Evolutionary conservation across 2,329 filamentous ascomycete species (phyloP).

Genomic region (Aspergillus sp.): DNA sequence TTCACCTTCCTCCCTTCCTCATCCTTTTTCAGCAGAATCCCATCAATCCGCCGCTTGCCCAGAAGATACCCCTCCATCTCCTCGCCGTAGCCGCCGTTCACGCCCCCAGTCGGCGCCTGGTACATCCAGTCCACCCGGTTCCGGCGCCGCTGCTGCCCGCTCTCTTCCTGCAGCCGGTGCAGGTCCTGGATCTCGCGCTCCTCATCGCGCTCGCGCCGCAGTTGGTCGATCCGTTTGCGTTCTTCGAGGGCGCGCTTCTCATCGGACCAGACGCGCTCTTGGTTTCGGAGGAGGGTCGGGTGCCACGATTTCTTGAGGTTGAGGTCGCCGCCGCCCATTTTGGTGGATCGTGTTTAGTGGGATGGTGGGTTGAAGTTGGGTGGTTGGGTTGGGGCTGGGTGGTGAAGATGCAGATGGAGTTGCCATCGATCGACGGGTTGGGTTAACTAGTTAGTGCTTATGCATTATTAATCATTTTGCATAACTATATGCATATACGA

Average conservation of each 20-base stretch:
- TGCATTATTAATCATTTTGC: too few relatives aligned
- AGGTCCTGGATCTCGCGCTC: conserved; percentile 89
- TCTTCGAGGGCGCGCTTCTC: conserved; percentile 89
- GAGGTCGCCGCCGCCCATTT: conserved; percentile 88
- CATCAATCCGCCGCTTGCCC: conserved; percentile 86
- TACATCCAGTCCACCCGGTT: conserved; percentile 99
- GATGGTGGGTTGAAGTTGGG: not conserved
- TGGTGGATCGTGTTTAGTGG: conserved; percentile 31
- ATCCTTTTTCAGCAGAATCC: conserved; percentile 64
- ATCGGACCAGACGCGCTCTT: conserved; percentile 80
- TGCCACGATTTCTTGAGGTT: conserved; percentile 95
- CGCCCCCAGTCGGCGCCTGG: conserved; percentile 68
- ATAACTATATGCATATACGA: too few relatives aligned
- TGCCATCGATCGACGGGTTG: not conserved
- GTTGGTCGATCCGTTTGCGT: conserved; percentile 84
- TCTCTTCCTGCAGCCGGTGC: conserved; percentile 77
- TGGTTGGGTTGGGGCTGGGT: conserved; percentile 1
- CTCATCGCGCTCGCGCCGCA: conserved; percentile 86
- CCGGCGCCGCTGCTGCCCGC: conserved; percentile 69
- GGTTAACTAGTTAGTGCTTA: too few relatives aligned
- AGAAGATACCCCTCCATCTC: conserved; percentile 91
- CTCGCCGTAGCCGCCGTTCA: conserved; percentile 62
- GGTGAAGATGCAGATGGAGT: conserved; percentile 1
- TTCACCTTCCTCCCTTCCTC: conserved; percentile 71
- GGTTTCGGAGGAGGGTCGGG: conserved; percentile 81